Conservation (phyloP, 1,139 yeast species). For the Taphrina pruni region DNA sequence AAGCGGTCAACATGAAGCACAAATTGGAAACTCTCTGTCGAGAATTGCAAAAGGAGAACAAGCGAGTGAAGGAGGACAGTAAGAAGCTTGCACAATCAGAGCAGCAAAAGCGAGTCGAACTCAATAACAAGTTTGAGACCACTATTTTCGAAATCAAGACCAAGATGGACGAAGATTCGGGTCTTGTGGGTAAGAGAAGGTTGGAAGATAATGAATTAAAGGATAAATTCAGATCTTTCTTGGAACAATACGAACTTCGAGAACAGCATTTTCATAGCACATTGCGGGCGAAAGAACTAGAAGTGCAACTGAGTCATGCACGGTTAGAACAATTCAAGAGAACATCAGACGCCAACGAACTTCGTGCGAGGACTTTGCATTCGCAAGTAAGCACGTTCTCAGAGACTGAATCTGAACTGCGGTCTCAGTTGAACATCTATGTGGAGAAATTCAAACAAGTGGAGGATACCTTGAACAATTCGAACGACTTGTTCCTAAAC, state of each 20-base stretch:
- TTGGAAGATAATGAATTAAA: slow-evolving; percentile 41
- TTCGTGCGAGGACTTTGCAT: slow-evolving; percentile 43
- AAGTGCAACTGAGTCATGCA: slow-evolving; percentile 45
- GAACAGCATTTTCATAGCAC: slow-evolving; percentile 44
- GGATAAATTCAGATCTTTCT: slow-evolving; percentile 46
- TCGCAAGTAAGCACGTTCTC: slow-evolving; percentile 45
- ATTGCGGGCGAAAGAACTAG: slow-evolving; percentile 46
- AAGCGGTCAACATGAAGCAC: slow-evolving; percentile 42
- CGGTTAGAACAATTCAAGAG: slow-evolving; percentile 44
- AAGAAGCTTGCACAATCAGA: slow-evolving; percentile 41
- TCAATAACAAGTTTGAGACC: slow-evolving; percentile 41
- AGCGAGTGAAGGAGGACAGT: slow-evolving; percentile 45
- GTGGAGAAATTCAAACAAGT: slow-evolving; percentile 47
- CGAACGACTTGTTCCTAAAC: slow-evolving; percentile 46
- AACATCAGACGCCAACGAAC: slow-evolving; percentile 44
- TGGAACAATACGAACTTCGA: slow-evolving; percentile 47
- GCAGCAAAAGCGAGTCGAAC: slow-evolving; percentile 43
- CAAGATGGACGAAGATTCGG: slow-evolving; percentile 40
- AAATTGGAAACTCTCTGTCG: slow-evolving; percentile 45
- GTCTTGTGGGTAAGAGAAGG: slow-evolving; percentile 28
- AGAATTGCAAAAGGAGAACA: slow-evolving; percentile 46
- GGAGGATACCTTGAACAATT: slow-evolving; percentile 46
- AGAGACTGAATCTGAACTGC: slow-evolving; percentile 45
- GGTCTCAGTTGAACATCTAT: slow-evolving; percentile 45
- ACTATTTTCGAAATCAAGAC: slow-evolving; percentile 43